Base-by-base conservation (phyloP, 345 rosid genomes). In the Citrus australasica region DNA sequence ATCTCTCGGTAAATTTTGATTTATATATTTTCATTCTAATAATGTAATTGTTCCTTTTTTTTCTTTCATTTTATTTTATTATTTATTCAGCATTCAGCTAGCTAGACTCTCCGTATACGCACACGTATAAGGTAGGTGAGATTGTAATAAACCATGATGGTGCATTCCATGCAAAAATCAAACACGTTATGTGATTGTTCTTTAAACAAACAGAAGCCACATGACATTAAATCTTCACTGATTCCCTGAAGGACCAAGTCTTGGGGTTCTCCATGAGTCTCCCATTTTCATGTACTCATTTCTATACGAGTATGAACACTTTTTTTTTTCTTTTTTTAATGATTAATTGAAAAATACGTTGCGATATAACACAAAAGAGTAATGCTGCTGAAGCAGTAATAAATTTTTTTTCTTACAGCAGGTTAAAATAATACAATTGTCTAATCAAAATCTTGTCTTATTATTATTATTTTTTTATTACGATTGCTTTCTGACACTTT, bases 1-100 rank as follows among this genome's bases (percentile, higher is more conserved):
- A 89, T 77, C 69, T 91, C 62, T 0, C 4, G 81, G 93, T 86
- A 89, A 4, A 46, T 46, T 69, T 69, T 8, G 11, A 14, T 63
- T 32, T 6, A 66, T 32, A n/a, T n/a, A 16, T 11, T 4, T 19
- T 22, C 6, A 27, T 28, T 6, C 30, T 5, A 16, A 14, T 61
- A 32, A 4, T 14, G 5, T 53, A n/a, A 37, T 27, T 62, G 25
- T n/a, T 62, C 4, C 14, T 14, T 48, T 4, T 3, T 16, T 14
- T 51, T 4, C 1, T 13, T 51, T 13, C 1, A 51, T 16, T 51
- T n/a, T 59, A 2, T 19, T 24, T 22, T 59, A 22, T 59, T 59
- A 6, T 7, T 5, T 56, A 21, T 6, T 21, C 0, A 5, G 2
- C 25, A 32, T 32, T 32, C 0, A 32, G 33, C 33, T 5, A 8